Evolutionary conservation across 495 filamentous ascomycete genomes (phyloP).

Genomic region (Talaromyces thailandensis): DNA sequence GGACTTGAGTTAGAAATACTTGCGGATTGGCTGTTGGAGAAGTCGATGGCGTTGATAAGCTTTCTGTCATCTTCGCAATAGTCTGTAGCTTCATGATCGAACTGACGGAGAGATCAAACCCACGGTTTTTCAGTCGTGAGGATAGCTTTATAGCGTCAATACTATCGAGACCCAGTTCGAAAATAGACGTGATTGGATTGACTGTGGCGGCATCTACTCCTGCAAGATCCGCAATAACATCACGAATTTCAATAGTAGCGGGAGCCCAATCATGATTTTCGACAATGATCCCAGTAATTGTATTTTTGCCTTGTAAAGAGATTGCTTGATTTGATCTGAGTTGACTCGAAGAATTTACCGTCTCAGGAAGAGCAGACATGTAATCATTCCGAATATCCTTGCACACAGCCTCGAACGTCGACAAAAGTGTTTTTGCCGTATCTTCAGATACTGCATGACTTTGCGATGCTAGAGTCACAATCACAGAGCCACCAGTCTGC

Average conservation of each 20-base stretch:
- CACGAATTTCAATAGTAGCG: slow-evolving; percentile 38
- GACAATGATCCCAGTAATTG: neutral
- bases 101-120: slow-evolving; percentile 54
- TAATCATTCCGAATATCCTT: neutral
- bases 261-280: slow-evolving; percentile 44
- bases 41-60: slow-evolving; percentile 8
- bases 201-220: slow-evolving; percentile 40
- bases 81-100: slow-evolving; percentile 60
- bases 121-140: slow-evolving; percentile 48
- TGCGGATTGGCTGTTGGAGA: slow-evolving; percentile 5
- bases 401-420: neutral
- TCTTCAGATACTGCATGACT: slow-evolving; percentile 12
- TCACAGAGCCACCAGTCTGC: slow-evolving; percentile 36
- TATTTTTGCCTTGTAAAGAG: neutral
- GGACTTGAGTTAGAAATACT: slow-evolving; percentile 17
- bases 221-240: slow-evolving; percentile 53
- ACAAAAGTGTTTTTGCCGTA: slow-evolving; percentile 14
- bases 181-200: slow-evolving; percentile 53
- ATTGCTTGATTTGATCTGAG: neutral
- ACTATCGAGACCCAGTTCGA: slow-evolving; percentile 80
- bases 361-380: neutral
- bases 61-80: slow-evolving; percentile 42
- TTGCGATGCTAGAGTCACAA: slow-evolving; percentile 44
- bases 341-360: neutral
- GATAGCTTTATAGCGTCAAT: slow-evolving; percentile 77